Percentiles rank a stretch among this genome's conserved stretches.
Conservation (phyloP, 805 yeast genomes). For the Wickerhamomyces chambardii region DNA sequence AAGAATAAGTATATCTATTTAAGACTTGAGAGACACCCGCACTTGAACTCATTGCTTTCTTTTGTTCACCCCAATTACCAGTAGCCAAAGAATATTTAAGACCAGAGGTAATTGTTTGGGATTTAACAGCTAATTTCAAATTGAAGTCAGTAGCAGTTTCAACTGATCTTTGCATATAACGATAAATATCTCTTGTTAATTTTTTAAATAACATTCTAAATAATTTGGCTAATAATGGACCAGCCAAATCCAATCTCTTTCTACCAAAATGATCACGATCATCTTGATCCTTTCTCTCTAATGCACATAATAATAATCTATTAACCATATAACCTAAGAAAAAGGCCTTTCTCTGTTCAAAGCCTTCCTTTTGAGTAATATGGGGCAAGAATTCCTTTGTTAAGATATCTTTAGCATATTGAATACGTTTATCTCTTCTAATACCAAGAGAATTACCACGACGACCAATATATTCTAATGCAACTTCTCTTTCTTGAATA, state of each 20-base stretch:
- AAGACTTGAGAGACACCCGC: constrained; percentile 99
- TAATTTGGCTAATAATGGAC: constrained; percentile 92
- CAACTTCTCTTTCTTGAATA: constrained; percentile 96
- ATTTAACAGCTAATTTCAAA: constrained; percentile 92
- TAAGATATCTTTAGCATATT: constrained; percentile 93
- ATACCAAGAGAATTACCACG: constrained; percentile 97
- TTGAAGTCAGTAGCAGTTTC: constrained; percentile 97
- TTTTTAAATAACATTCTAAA: constrained; percentile 93
- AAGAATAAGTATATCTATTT: constrained; percentile 95
- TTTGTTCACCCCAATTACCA: constrained; percentile 99
- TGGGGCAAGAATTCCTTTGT: constrained; percentile 96
- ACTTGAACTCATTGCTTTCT: constrained; percentile 96
- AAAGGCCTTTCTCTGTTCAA: constrained; percentile 93
- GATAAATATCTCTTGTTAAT: constrained; percentile 91
- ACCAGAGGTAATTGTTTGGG: constrained; percentile 96
- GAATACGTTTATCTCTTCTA: constrained; percentile 94
- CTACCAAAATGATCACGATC: constrained; percentile 99
- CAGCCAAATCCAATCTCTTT: constrained; percentile 96
- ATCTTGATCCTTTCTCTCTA: constrained; percentile 96
- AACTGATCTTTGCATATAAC: constrained; percentile 98
- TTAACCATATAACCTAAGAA: constrained; percentile 98
- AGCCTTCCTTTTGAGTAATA: constrained; percentile 95
- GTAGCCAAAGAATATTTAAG: constrained; percentile 96
- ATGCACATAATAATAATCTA: constrained; percentile 86
- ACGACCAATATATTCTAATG: constrained; percentile 95